Evolutionary conservation across 805 yeast genomes (phyloP), one percentile per base, ranked within the genome.

Genomic region (Candida corydali): DNA sequence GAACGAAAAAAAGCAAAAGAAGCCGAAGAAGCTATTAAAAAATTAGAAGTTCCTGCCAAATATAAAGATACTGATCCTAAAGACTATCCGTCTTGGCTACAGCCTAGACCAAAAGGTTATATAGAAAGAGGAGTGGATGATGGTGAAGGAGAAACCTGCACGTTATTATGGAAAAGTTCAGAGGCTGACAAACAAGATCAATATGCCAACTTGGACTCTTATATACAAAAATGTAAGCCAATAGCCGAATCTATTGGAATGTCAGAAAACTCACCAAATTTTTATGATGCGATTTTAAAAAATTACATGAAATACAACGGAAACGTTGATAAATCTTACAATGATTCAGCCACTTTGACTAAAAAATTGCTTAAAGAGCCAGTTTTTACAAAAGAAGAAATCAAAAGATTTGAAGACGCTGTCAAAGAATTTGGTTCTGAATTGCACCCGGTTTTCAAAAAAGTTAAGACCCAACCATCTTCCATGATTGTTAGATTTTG

Each of bases 401-500:
- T 82, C 17, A 54, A 63, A 26, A 58, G 70, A 37, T 91, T 91
- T 54, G 95, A 88, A 52, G 76, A 72, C 10, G 95, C 84, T 2
- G 85, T 91, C 8, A 65, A 65, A 23, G 70, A 75, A 38, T 73
- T 73, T 51, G 96, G 96, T 4, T 79, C 85, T 50, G 95, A 89
- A 48, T 61, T 93, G 19, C 79, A 77, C 52, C 86, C 82, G 0
- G 89, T 86, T 0, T 76, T 54, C 44, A 75, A 79, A 51, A 76
- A 73, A 39, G 93, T 91, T n/a, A 73, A 73, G 20, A 73, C 88
- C 0, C 94, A 85, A 48, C 65, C 87, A 0, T 64, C 78, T 38
- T 75, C 89, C 0, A 85, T 82, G 81, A 69, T 88, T 44, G 98
- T 91, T 1, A 62, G 97, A 39, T 88, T 72, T 54, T 91, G 87